A percentile compares a stretch with the other conserved stretches of the same genome.
These are phyloP conservation scores for Coemansia erecta DNA, from an alignment of 192 early-diverging fungal species.

Conservation along the genomic window DNA sequence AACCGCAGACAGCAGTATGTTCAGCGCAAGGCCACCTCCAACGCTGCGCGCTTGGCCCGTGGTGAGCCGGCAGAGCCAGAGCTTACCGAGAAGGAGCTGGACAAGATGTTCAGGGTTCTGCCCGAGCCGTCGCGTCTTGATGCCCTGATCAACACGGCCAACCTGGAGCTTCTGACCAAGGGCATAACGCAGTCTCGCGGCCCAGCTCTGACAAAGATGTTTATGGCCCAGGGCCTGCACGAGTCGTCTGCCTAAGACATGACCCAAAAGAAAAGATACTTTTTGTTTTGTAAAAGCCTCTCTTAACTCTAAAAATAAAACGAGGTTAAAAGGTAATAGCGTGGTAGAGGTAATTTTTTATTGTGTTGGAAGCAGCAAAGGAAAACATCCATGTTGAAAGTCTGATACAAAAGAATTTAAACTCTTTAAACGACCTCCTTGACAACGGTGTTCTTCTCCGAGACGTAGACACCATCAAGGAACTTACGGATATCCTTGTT, in stretches of 20 bases:
- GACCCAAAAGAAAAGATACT: constrained; percentile 1
- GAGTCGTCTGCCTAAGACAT: constrained; percentile 45
- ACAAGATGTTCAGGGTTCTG: constrained; percentile 63
- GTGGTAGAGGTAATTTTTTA: constrained; percentile 8
- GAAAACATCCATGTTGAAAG: too few species aligned
- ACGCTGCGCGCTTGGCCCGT: constrained; percentile 60
- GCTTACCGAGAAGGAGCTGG: constrained; percentile 63
- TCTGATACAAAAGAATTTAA: too few species aligned
- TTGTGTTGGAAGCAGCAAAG: constrained; percentile 10
- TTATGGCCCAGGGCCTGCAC: constrained; percentile 73
- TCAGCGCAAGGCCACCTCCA: constrained; percentile 70
- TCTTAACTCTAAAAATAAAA: neutral
- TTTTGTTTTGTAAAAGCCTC: neutral
- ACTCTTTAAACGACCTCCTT: constrained; percentile 43
- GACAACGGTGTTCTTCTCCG: constrained; percentile 72
- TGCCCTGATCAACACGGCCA: constrained; percentile 81
- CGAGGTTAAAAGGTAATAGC: too few species aligned
- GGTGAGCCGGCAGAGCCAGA: constrained; percentile 76
- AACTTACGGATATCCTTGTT: constrained; percentile 99
- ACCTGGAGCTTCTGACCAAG: constrained; percentile 91
- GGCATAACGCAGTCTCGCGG: constrained; percentile 93
- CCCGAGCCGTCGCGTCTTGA: constrained; percentile 91
- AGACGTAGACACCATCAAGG: constrained; percentile 97
- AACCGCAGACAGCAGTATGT: constrained; percentile 63
- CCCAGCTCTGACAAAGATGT: constrained; percentile 92